Conservation (phyloP, 257 asterid species). For the Solanum paucissectum region DNA sequence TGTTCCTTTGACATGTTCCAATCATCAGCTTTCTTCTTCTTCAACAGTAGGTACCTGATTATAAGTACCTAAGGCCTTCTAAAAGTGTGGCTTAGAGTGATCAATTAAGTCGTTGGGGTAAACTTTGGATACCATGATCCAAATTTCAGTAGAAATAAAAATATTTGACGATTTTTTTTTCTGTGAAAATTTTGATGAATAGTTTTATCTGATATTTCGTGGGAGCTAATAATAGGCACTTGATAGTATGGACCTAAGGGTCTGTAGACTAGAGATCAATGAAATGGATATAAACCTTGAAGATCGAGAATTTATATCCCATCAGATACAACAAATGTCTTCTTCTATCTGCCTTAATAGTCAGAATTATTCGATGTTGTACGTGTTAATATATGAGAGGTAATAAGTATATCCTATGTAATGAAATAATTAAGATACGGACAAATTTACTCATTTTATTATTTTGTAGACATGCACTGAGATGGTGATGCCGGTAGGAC, state of each 20-base stretch:
- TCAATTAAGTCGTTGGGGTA: neutral
- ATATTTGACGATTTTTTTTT: neutral
- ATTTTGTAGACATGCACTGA: slow-evolving; percentile 27
- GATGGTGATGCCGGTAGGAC: slow-evolving; percentile 30
- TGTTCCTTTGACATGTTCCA: no score
- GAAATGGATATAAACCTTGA: neutral
- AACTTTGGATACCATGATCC: neutral
- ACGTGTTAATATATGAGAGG: no score
- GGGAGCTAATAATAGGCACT: neutral
- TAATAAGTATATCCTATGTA: neutral
- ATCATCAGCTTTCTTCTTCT: no score
- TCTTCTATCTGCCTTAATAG: neutral
- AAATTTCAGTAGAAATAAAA: neutral
- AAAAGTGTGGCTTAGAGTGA: neutral
- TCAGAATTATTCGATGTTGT: neutral
- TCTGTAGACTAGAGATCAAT: neutral
- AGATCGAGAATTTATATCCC: neutral
- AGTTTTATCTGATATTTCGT: neutral
- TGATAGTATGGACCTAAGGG: neutral
- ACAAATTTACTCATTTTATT: neutral
- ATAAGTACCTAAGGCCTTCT: neutral
- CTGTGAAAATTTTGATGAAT: neutral
- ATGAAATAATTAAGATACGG: neutral
- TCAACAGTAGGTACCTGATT: neutral
- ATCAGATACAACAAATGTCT: neutral